Evolutionary conservation across 352 stramenopile species (phyloP).

Genomic region (Thalassiosira oceanica): DNA sequence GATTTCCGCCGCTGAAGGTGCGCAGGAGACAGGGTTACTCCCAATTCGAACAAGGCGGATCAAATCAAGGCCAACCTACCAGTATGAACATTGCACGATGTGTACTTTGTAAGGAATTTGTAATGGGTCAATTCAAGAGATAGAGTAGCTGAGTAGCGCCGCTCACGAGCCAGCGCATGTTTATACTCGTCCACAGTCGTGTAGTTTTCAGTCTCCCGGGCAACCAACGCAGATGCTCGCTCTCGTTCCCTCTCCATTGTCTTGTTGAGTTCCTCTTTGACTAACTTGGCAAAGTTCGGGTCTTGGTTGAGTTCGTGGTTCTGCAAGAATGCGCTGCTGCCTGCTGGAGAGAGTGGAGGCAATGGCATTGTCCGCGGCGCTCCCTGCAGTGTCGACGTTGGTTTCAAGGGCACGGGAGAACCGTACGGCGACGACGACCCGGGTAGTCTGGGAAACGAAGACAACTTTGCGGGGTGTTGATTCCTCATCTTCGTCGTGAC

Average conservation of each 20-base stretch:
- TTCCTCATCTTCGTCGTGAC: no score
- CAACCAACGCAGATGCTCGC: slow-evolving; percentile 2
- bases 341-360: background rate
- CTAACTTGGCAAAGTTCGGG: no score
- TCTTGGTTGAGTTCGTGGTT: no score
- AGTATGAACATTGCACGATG: slow-evolving; percentile 19
- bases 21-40: no score
- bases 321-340: background rate
- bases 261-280: slow-evolving; percentile 7
- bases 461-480: no score
- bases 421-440: no score
- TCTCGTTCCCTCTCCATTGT: slow-evolving; percentile 10
- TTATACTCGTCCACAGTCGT: slow-evolving; percentile 18
- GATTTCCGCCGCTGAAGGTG: slow-evolving; percentile 23
- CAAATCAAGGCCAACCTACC: no score
- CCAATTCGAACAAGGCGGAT: no score
- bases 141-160: slow-evolving; percentile 11
- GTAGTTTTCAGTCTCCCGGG: slow-evolving; percentile 29
- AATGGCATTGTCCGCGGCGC: background rate
- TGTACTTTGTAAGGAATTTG: slow-evolving; percentile 16
- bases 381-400: background rate
- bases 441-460: no score
- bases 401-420: no score
- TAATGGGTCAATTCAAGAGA: slow-evolving; percentile 11
- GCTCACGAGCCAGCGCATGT: slow-evolving; percentile 14